These are phyloP conservation scores for Hymenoscyphus repandus DNA, from an alignment of 2,329 filamentous ascomycete genomes.

Conservation along the genomic window DNA sequence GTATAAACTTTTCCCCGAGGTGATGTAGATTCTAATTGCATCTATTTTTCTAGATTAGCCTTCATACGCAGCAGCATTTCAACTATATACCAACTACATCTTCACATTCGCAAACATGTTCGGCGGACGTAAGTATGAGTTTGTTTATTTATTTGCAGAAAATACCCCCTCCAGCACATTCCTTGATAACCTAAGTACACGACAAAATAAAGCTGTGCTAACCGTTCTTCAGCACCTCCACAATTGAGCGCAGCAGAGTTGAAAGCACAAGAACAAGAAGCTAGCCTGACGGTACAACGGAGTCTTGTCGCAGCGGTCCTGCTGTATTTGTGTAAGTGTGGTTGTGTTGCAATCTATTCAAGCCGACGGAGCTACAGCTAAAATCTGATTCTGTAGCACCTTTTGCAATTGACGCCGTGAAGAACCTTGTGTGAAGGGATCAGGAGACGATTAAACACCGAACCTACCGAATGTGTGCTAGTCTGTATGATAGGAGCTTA, in stretches of 20 bases:
- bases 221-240: constrained; percentile 47
- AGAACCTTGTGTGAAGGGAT: constrained; percentile 41
- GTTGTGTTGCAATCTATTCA: not conserved
- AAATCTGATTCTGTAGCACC: constrained; percentile 38
- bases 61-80: not conserved
- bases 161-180: not conserved
- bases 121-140: constrained; percentile 49
- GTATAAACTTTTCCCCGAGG: no score
- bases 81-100: constrained; percentile 3
- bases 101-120: constrained; percentile 46
- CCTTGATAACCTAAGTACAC: no score
- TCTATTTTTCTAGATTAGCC: not conserved
- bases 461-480: not conserved
- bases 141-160: not conserved
- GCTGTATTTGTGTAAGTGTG: constrained; percentile 68
- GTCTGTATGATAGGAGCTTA: not conserved
- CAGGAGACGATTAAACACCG: not conserved
- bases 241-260: constrained; percentile 67
- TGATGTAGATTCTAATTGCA: no score
- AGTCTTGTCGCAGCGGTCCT: constrained; percentile 60
- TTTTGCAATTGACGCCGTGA: constrained; percentile 48
- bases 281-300: constrained; percentile 60
- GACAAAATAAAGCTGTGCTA: not conserved
- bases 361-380: not conserved
- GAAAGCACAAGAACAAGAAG: constrained; percentile 61